A percentile compares a stretch with the other conserved stretches of the same genome.
These are phyloP conservation scores for Aspergillus luchuensis DNA, from an alignment of 2,329 filamentous ascomycete species.

Conservation along the genomic window DNA sequence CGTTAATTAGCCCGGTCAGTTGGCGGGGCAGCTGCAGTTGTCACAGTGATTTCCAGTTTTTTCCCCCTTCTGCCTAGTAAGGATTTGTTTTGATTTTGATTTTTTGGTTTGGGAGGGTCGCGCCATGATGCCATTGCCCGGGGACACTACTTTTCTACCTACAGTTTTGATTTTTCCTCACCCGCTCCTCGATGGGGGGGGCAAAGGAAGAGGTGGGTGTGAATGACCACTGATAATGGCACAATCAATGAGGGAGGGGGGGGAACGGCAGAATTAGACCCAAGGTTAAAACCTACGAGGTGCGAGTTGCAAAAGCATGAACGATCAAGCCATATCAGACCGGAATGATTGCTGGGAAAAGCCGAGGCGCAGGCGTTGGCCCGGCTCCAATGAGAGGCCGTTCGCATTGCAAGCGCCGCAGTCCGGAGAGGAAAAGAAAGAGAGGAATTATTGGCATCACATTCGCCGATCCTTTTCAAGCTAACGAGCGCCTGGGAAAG, in stretches of 20 bases:
- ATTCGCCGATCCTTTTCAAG: slow-evolving; percentile 7
- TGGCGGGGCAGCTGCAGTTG: slow-evolving; percentile 18
- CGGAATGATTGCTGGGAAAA: slow-evolving; percentile 1
- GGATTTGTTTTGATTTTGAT: slow-evolving; percentile 6
- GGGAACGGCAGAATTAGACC: neutral
- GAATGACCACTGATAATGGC: neutral
- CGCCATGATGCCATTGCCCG: neutral
- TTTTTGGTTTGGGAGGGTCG: neutral
- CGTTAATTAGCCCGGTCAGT: slow-evolving; percentile 10
- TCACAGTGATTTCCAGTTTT: slow-evolving; percentile 13
- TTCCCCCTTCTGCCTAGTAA: neutral
- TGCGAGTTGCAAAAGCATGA: neutral
- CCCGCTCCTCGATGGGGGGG: neutral
- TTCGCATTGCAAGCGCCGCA: neutral
- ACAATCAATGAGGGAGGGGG: neutral
- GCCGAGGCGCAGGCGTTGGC: neutral
- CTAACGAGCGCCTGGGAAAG: slow-evolving; percentile 2
- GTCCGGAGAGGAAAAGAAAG: neutral
- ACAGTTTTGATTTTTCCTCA: neutral
- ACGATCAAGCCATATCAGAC: slow-evolving; percentile 3
- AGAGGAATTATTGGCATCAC: slow-evolving; percentile 3
- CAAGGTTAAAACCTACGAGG: neutral
- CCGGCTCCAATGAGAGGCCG: neutral
- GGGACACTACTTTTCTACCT: neutral
- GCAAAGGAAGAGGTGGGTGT: neutral